phyloP scores from a whole-genome alignment of 1,139 yeast species.

The Taphrina betulina region DNA sequence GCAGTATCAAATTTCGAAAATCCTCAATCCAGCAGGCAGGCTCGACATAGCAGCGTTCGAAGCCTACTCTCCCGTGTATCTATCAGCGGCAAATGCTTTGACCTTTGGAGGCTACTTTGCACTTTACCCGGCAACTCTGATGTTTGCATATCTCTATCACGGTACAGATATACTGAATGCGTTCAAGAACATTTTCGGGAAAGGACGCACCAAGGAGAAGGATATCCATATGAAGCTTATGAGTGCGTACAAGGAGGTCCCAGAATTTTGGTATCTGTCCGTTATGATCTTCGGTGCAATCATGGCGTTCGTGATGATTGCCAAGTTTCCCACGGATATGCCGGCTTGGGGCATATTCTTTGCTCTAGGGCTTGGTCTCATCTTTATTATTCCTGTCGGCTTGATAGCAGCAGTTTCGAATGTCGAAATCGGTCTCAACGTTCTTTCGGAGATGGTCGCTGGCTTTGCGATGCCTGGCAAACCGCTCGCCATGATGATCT shows the following conservation, averaged over 20 bases:
- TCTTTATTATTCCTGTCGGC: slow-evolving; percentile 37
- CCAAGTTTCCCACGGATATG: slow-evolving; percentile 48
- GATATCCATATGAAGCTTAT: slow-evolving; percentile 23
- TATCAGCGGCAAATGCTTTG: slow-evolving; percentile 61
- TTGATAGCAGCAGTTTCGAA: slow-evolving; percentile 42
- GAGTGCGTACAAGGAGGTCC: slow-evolving; percentile 45
- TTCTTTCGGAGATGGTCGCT: slow-evolving; percentile 63
- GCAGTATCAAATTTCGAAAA: slow-evolving; percentile 49
- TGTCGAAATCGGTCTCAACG: slow-evolving; percentile 61
- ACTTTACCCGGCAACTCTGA: slow-evolving; percentile 54
- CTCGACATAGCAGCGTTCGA: slow-evolving; percentile 55
- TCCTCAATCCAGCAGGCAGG: slow-evolving; percentile 52
- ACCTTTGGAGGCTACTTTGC: slow-evolving; percentile 65
- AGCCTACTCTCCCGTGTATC: slow-evolving; percentile 59
- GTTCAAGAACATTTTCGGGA: slow-evolving; percentile 30
- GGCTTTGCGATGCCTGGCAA: slow-evolving; percentile 62
- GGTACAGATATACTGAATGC: slow-evolving; percentile 54
- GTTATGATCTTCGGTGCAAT: slow-evolving; percentile 53
- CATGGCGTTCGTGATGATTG: slow-evolving; percentile 53
- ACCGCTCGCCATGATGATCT: slow-evolving; percentile 60
- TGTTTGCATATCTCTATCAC: slow-evolving; percentile 58
- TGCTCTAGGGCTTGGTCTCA: slow-evolving; percentile 49
- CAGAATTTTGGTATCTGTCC: slow-evolving; percentile 64
- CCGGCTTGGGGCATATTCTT: slow-evolving; percentile 45
- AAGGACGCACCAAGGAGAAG: not conserved